Evolutionary conservation across 345 rosid species (phyloP).

Genomic region (Abelmoschus esculentus): DNA sequence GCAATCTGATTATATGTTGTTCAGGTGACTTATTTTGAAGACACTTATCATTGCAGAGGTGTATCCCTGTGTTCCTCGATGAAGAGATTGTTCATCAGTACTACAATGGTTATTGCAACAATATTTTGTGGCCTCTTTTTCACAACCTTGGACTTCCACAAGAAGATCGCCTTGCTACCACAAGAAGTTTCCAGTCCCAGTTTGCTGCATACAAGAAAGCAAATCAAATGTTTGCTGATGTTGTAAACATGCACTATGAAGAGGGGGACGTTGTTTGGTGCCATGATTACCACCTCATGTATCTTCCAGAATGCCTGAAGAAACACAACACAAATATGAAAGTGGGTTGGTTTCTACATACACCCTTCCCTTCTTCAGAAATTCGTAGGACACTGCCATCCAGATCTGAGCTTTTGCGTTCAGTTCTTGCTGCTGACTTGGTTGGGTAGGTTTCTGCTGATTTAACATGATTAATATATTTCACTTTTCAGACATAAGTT

Average conservation of each 20-base stretch:
- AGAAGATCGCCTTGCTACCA: slow-evolving; percentile 55
- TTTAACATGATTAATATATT: not conserved
- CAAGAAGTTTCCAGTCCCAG: slow-evolving; percentile 52
- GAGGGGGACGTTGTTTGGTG: slow-evolving; percentile 65
- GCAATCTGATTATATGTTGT: not conserved
- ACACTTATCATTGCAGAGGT: slow-evolving; percentile 34
- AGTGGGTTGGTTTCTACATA: not conserved
- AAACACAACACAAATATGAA: not conserved
- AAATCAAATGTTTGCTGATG: slow-evolving; percentile 56
- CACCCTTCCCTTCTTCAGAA: not conserved
- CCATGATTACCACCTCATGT: slow-evolving; percentile 35
- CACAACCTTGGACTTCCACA: slow-evolving; percentile 57
- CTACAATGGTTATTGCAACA: slow-evolving; percentile 57
- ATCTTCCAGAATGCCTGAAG: not conserved
- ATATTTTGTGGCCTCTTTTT: slow-evolving; percentile 55
- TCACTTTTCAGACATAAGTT: slow-evolving; percentile 2
- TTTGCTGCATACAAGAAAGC: slow-evolving; percentile 57
- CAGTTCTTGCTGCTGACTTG: not conserved
- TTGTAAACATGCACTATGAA: slow-evolving; percentile 34
- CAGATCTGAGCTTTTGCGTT: not conserved
- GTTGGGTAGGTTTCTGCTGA: slow-evolving; percentile 7
- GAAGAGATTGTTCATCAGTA: slow-evolving; percentile 48
- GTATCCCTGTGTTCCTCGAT: slow-evolving; percentile 56
- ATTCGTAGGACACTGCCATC: not conserved
- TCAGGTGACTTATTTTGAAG: not conserved